Conservation (phyloP, 805 yeast species). For the Ogataea paradorogensis region DNA sequence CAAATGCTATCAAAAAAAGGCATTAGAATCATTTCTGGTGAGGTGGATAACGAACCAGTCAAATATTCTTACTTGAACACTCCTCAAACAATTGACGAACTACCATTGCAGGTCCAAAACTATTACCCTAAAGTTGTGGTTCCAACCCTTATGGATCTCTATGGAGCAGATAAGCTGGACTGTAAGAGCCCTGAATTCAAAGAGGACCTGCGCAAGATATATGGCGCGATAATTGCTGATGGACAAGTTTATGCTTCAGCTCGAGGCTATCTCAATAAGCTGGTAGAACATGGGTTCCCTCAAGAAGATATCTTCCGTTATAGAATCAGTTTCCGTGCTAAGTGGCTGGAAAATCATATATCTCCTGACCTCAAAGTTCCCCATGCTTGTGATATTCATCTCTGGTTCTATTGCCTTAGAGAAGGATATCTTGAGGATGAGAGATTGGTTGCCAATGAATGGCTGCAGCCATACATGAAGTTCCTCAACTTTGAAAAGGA, state of each 20-base stretch:
- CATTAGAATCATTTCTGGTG: slow-evolving; percentile 32
- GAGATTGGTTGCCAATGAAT: slow-evolving; percentile 19
- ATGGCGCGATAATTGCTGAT: slow-evolving; percentile 37
- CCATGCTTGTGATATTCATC: slow-evolving; percentile 35
- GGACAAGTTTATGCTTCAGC: slow-evolving; percentile 39
- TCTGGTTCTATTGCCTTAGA: slow-evolving; percentile 35
- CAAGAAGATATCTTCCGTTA: slow-evolving; percentile 29
- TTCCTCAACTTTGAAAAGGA: slow-evolving; percentile 29
- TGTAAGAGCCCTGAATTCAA: slow-evolving; percentile 4
- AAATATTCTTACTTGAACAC: slow-evolving; percentile 33
- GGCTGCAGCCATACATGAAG: slow-evolving; percentile 32
- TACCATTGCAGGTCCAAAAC: slow-evolving; percentile 34
- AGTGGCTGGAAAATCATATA: slow-evolving; percentile 13
- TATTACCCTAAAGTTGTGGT: slow-evolving; percentile 35
- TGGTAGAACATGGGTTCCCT: slow-evolving; percentile 28
- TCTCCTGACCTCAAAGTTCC: slow-evolving; percentile 31
- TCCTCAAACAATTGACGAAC: slow-evolving; percentile 28
- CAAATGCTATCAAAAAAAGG: slow-evolving; percentile 19
- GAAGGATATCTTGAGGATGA: slow-evolving; percentile 32
- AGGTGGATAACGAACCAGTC: slow-evolving; percentile 34
- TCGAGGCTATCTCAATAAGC: slow-evolving; percentile 35
- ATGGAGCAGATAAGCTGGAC: slow-evolving; percentile 15
- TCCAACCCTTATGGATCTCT: slow-evolving; percentile 22
- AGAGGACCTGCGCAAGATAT: slow-evolving; percentile 23
- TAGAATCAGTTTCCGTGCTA: slow-evolving; percentile 30